A percentile compares a stretch with the other conserved stretches of the same genome.
These are phyloP conservation scores for Lipomyces orientalis DNA, from an alignment of 805 yeast genomes.

Conservation along the genomic window DNA sequence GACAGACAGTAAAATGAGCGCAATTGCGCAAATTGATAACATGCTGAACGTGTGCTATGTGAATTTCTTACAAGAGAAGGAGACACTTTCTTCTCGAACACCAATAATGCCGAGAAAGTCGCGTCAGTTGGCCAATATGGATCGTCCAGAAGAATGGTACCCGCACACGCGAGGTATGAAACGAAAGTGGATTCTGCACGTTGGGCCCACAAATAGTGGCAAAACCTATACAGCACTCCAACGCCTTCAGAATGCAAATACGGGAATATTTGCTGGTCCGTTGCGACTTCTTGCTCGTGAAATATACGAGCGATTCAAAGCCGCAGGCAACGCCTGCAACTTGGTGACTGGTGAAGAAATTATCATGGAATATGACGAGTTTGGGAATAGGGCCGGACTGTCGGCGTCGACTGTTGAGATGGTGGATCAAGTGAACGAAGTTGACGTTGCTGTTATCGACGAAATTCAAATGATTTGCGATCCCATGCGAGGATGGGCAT, in stretches of 20 bases:
- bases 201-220: conserved; percentile 98
- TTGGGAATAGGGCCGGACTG: conserved; percentile 73
- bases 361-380: conserved; percentile 65
- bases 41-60: conserved; percentile 12
- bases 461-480: conserved; percentile 96
- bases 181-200: conserved; percentile 85
- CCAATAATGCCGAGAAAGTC: neutral
- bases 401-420: conserved; percentile 93
- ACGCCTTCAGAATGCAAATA: conserved; percentile 63
- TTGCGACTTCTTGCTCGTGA: conserved; percentile 88
- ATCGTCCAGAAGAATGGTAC: conserved; percentile 76
- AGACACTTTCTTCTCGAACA: neutral
- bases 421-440: conserved; percentile 69
- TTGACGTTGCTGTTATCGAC: conserved; percentile 90
- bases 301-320: conserved; percentile 78
- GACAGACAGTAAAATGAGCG: neutral
- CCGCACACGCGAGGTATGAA: conserved; percentile 83
- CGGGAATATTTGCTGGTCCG: conserved; percentile 96
- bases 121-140: conserved; percentile 47
- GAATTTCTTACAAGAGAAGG: conserved; percentile 2
- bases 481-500: conserved; percentile 81
- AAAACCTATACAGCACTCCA: conserved; percentile 85
- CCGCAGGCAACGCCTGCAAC: conserved; percentile 73
- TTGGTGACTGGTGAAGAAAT: conserved; percentile 96
- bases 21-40: neutral